Conservation (phyloP, 352 stramenopile species). For the Phytophthora idaei region DNA sequence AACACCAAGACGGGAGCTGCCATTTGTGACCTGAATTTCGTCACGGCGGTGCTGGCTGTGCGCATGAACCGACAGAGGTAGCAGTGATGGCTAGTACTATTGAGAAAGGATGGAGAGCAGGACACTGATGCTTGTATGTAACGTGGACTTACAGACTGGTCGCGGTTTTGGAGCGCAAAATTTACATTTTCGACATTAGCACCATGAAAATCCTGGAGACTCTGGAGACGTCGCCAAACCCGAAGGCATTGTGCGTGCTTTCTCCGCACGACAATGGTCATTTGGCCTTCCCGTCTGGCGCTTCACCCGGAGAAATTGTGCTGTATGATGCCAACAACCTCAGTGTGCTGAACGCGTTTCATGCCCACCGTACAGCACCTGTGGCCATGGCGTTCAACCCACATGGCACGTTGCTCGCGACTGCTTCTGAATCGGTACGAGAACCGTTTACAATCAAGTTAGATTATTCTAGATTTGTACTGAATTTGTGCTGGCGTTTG, state of each 20-base stretch:
- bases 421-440: conserved; percentile 88
- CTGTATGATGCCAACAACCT: conserved; percentile 93
- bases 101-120: background rate
- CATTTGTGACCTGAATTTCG: conserved; percentile 94
- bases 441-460: background rate
- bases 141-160: conserved; percentile 49
- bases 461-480: background rate
- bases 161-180: conserved; percentile 87
- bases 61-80: conserved; percentile 92
- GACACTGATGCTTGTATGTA: conserved; percentile 4
- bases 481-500: conserved; percentile 2
- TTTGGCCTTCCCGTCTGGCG: conserved; percentile 84
- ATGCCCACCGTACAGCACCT: conserved; percentile 86
- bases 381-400: conserved; percentile 90
- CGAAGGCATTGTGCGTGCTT: conserved; percentile 81
- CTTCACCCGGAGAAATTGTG: conserved; percentile 87
- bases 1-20: conserved; percentile 91
- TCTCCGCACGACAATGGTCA: conserved; percentile 89
- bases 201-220: conserved; percentile 94
- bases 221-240: conserved; percentile 90
- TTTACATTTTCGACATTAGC: conserved; percentile 95
- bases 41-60: conserved; percentile 89
- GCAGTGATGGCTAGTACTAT: background rate
- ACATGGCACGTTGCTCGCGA: conserved; percentile 87
- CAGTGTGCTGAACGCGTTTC: conserved; percentile 91